phyloP scores from a whole-genome alignment of 2,329 filamentous ascomycete genomes.

The Polytolypa hystricis region DNA sequence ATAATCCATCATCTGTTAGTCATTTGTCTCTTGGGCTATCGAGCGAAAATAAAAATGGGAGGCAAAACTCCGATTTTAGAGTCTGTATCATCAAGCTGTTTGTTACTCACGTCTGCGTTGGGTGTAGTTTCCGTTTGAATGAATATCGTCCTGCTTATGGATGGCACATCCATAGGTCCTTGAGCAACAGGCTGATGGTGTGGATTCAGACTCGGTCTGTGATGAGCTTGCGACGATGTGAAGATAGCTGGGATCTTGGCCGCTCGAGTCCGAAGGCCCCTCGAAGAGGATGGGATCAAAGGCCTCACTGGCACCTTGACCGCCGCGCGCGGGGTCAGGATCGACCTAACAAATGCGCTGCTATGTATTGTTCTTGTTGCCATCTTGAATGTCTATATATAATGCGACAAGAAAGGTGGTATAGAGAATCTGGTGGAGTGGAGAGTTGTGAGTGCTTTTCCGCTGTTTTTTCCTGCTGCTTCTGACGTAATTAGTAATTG shows the following conservation, averaged over 20 bases:
- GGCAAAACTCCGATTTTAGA: too few relatives aligned
- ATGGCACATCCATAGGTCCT: constrained; percentile 28
- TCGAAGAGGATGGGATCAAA: constrained; percentile 12
- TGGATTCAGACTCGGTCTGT: constrained; percentile 35
- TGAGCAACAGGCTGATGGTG: constrained; percentile 29
- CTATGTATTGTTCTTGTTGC: constrained; percentile 1
- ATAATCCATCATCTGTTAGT: neutral
- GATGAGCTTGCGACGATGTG: constrained; percentile 37
- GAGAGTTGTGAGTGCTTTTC: neutral
- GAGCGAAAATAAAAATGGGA: too few relatives aligned
- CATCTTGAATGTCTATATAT: neutral
- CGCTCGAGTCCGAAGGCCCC: constrained; percentile 32
- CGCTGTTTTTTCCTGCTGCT: neutral
- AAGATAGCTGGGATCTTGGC: constrained; percentile 35
- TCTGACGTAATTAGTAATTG: constrained; percentile 1
- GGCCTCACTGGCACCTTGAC: neutral
- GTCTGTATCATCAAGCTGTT: too few relatives aligned
- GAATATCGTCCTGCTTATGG: constrained; percentile 68
- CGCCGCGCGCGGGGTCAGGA: constrained; percentile 2
- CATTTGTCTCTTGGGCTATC: neutral
- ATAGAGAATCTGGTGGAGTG: neutral
- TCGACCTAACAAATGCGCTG: neutral
- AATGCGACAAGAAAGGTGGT: neutral
- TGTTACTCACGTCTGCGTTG: constrained; percentile 66
- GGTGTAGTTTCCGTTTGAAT: constrained; percentile 95